Base-by-base conservation (phyloP, 2,329 filamentous ascomycete genomes). In the Fusarium tjaetaba region DNA sequence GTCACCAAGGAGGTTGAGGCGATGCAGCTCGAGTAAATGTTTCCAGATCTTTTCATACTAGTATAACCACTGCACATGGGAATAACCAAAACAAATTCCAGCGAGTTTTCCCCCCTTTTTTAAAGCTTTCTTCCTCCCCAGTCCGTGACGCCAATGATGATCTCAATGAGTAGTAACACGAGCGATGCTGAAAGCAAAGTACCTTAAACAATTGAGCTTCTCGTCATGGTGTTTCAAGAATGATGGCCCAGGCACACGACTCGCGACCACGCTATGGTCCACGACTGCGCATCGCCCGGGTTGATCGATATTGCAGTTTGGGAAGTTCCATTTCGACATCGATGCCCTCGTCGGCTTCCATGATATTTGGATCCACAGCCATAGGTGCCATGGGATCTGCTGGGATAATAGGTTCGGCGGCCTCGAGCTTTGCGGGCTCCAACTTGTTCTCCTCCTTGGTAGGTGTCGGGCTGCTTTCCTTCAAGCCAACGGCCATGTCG, bases 301-400 rank as follows among this genome's bases (percentile, higher is more conserved):
- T 85, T 39, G 85, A 85, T 67, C 82, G 83, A 71, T 83, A 86
- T 45, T 83, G 79, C 62, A 86, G 68, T 68, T 80, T 83, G 3
- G 84, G 84, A 7, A 80, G 63, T 41, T 78, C 79, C 59, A 81
- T 81, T 53, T 82, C 81, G 13, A 83, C 78, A 45, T 84, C 83
- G 22, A 85, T 77, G 22, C 82, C 81, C 69, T 87, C 85, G 43
- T 87, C 85, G 3, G 83, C 82, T 38, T 85, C 84, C 26, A 79
- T 77, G 42, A 78, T 75, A 51, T 77, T 61, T 16, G 78, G 70
- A 62, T 83, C 82, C 24, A 80, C 80, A 53, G 82, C 82, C 24
- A 83, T 78, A 20, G 77, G 72, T 14, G 69, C 73, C 46, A 71
- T 68, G 6, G 61, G 42, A 38, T 77, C 74, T 24, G 66, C 61